These are phyloP conservation scores for Nicotiana rustica DNA, from an alignment of 305 asterid genomes.

Conservation along the genomic window DNA sequence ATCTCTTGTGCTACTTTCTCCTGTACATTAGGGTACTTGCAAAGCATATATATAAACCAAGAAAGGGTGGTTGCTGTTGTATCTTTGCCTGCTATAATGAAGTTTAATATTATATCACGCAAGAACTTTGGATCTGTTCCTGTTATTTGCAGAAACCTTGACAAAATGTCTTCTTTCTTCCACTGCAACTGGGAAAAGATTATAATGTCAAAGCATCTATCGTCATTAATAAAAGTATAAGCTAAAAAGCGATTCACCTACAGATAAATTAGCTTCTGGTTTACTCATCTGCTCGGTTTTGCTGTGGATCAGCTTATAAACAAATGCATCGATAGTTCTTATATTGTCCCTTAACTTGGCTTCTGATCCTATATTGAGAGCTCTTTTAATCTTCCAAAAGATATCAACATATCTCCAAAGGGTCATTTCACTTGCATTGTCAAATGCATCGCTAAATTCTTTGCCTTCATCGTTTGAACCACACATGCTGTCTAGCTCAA, in stretches of 20 bases:
- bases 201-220: neutral
- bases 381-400: constrained; percentile 70
- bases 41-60: constrained; percentile 77
- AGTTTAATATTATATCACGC: constrained; percentile 76
- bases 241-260: constrained; percentile 43
- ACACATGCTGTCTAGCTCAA: constrained; percentile 64
- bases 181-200: constrained; percentile 43
- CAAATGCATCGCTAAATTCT: constrained; percentile 66
- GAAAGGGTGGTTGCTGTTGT: constrained; percentile 76
- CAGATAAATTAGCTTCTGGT: constrained; percentile 51
- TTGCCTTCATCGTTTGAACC: constrained; percentile 71
- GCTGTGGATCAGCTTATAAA: constrained; percentile 57
- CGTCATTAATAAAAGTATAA: neutral
- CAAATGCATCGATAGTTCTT: constrained; percentile 59
- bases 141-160: constrained; percentile 60
- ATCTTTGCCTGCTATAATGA: constrained; percentile 84
- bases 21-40: constrained; percentile 68
- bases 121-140: constrained; percentile 67
- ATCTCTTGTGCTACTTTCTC: constrained; percentile 58
- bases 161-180: constrained; percentile 68
- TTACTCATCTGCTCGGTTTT: constrained; percentile 57
- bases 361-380: constrained; percentile 65
- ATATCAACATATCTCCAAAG: constrained; percentile 69
- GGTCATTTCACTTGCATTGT: constrained; percentile 67
- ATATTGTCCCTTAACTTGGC: constrained; percentile 58